Percentiles rank a stretch among this genome's conserved stretches.
Conservation (phyloP, 2,329 filamentous ascomycete species). For the Aspergillus sp. region DNA sequence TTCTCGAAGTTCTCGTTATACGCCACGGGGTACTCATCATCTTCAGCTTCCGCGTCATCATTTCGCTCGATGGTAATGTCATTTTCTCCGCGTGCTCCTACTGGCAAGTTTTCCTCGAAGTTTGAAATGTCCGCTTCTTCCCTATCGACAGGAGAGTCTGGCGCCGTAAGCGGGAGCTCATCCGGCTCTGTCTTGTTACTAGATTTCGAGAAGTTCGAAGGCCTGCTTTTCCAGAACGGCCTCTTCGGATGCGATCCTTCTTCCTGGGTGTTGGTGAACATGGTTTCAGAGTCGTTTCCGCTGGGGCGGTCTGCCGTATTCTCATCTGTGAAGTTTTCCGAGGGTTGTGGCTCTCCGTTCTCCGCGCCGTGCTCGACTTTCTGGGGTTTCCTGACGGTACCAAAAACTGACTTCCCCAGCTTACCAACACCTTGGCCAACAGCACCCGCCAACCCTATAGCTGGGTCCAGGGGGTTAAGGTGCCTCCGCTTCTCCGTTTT, state of each 20-base stretch:
- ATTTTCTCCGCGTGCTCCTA: conserved; percentile 12
- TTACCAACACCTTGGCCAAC: conserved; percentile 51
- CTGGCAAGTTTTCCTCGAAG: conserved; percentile 6
- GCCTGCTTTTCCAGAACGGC: conserved; percentile 34
- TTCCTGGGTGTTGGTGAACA: background rate
- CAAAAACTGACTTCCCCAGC: conserved; percentile 47
- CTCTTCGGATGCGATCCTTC: conserved; percentile 21
- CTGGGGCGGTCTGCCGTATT: conserved; percentile 10
- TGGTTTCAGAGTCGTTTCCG: background rate
- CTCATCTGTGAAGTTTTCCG: conserved; percentile 33
- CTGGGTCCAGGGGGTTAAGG: conserved; percentile 42
- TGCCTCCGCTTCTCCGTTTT: conserved; percentile 19
- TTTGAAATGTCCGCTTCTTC: background rate
- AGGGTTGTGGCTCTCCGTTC: conserved; percentile 35
- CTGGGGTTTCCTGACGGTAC: conserved; percentile 42
- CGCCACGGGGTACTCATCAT: conserved; percentile 59
- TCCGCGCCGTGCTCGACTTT: conserved; percentile 37
- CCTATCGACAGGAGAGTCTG: conserved; percentile 25
- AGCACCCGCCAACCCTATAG: conserved; percentile 53
- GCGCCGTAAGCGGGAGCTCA: conserved; percentile 39
- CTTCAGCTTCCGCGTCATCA: conserved; percentile 21
- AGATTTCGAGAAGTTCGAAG: conserved; percentile 31
- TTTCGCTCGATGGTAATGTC: conserved; percentile 22
- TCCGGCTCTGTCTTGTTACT: conserved; percentile 28
- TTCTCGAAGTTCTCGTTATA: conserved; percentile 63